A percentile compares a stretch with the other conserved stretches of the same genome.
phyloP scores from a whole-genome alignment of 306 rosid genomes.

The Citrullus mucosospermus region DNA sequence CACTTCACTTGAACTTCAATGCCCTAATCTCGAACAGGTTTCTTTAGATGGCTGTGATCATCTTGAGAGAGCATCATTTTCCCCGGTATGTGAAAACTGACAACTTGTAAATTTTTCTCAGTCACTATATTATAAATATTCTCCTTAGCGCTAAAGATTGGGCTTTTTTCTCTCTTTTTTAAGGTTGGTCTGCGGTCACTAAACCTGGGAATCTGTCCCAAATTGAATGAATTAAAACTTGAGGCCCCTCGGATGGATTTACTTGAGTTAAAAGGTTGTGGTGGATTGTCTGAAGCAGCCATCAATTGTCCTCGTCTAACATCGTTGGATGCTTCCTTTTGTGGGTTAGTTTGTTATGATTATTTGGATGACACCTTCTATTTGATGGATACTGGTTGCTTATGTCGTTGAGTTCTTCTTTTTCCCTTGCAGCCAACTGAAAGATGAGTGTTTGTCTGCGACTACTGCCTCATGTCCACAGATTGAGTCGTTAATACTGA shows the following conservation, averaged over 20 bases:
- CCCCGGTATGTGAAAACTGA: constrained; percentile 53
- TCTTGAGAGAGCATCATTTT: constrained; percentile 76
- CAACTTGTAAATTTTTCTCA: background rate
- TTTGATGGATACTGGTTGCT: background rate
- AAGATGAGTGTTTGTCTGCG: constrained; percentile 78
- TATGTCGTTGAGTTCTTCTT: constrained; percentile 17
- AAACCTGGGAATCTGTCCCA: constrained; percentile 94
- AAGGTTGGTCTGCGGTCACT: constrained; percentile 92
- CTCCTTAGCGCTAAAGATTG: background rate
- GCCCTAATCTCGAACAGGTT: constrained; percentile 80
- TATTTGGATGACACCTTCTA: background rate
- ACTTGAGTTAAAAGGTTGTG: constrained; percentile 96
- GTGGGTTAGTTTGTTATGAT: constrained; percentile 48
- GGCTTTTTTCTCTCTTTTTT: background rate
- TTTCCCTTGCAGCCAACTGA: constrained; percentile 60
- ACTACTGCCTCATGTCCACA: constrained; percentile 76
- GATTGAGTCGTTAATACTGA: constrained; percentile 77
- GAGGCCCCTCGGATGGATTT: constrained; percentile 68
- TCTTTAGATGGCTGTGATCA: constrained; percentile 95
- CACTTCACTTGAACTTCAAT: constrained; percentile 63
- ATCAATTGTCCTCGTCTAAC: constrained; percentile 82
- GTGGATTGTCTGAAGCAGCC: constrained; percentile 78
- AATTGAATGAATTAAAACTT: constrained; percentile 52
- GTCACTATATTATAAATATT: background rate
- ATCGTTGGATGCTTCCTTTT: constrained; percentile 93